Evolutionary conservation across 2,329 filamentous ascomycete species (phyloP), one percentile per base, ranked within the genome.

Genomic region (Penicillium sp.): DNA sequence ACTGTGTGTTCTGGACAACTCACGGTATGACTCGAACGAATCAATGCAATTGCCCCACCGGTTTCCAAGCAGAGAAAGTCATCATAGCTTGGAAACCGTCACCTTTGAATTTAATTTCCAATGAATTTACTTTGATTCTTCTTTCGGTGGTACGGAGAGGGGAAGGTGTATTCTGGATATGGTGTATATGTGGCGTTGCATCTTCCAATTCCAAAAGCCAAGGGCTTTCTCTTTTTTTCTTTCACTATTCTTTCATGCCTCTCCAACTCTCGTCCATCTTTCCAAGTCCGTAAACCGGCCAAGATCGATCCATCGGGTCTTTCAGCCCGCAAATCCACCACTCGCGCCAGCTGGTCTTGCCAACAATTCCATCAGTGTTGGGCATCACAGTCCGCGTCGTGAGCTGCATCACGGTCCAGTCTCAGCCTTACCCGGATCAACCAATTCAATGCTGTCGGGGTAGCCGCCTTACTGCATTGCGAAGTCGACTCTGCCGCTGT

Each of bases 41-140:
- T 45, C 39, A 43, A 47, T 43, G 39, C 5, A 22, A 22, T 22
- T 42, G 52, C 56, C 60, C 59, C 60, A 58, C 59, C 50, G 41
- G 49, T 56, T 56, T 54, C 50, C 32, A 11, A 6, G 22, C 28
- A 28, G 11, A 16, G 42, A 43, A 41, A 23, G 17, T 46, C 36
- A 47, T 36, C 50, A 48, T 48, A 44, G 41, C 45, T 43, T 46
- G 37, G 34, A 41, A 39, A 32, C 11, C 4, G 4, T 27, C 25
- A 13, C 22, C 22, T 37, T 42, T 35, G 31, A 42, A 42, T 37
- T 42, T 36, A 35, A 32, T 27, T 31, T 30, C 32, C 12, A 32
- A 29, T 35, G n/a, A n/a, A n/a, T 41, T 41, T 41, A 37, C 41
- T 35, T 42, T 44, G 31, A 30, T 22, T 35, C 26, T 35, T 38